Evolutionary conservation across 768 basidiomycete species (phyloP), one percentile per base, ranked within the genome.

Genomic region (Bullera alba): DNA sequence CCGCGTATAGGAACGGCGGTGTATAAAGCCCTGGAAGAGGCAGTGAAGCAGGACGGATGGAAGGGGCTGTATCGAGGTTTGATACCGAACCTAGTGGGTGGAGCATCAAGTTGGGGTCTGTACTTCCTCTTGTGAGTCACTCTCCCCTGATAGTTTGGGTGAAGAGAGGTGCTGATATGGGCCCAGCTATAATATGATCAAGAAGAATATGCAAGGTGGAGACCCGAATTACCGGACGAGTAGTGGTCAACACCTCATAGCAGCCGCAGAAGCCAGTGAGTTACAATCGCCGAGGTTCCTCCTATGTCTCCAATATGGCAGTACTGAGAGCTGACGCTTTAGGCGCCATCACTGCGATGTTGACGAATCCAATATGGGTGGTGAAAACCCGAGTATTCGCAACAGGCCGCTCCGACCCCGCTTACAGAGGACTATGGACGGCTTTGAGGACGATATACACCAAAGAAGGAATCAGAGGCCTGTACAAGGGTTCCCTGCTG

Each of bases 331-430:
- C 48, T 43, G 42, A 43, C 45, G 6, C 6, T 19, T 32, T 60
- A 97, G 93, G 93, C 76, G 87, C 92, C 12, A 83, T 82, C 16
- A 95, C 92, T 3, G 91, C 95, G 0, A 76, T 97, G 63, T 79
- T 95, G 68, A 99, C 93, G 5, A 97, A 99, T 72, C 95, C 93
- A 0, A 82, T 96, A 60, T 97, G 93, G 93, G 86, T 97, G 14
- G 86, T 97, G 48, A 87, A 93, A 76, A 92, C 95, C 7, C 82
- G 95, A 53, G 91, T 96, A 83, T 99, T 95, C 68, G 89, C 91
- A 1, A 85, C 90, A 0, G 75, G 75, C 8, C 71, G 79, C 25
- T 78, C 80, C 48, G 80, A 83, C 35, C 81, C 85, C 2, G 82
- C 89, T 1, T 96, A 96, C 72, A 80, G 82, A 16, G 82, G 84